phyloP scores from a whole-genome alignment of 495 filamentous ascomycete species.

The Entonaema liquescens region DNA sequence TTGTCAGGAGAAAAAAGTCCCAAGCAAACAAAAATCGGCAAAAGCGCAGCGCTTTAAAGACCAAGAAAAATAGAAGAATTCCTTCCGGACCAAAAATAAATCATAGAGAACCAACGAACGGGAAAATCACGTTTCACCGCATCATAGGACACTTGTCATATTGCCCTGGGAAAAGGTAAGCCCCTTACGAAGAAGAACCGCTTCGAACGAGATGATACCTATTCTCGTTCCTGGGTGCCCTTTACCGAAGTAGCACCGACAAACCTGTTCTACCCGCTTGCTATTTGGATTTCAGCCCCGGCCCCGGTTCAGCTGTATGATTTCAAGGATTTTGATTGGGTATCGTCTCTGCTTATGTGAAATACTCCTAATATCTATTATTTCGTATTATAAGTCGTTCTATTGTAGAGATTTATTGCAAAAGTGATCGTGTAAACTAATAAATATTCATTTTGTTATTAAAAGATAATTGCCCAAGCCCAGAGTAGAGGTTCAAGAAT shows the following conservation, averaged over 20 bases:
- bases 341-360: background rate
- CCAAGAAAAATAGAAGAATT: background rate
- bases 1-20: background rate
- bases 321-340: background rate
- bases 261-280: constrained; percentile 16
- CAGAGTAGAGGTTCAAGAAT: no score
- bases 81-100: background rate
- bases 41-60: background rate
- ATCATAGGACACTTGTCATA: constrained; percentile 35
- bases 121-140: constrained; percentile 18
- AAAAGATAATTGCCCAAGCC: no score
- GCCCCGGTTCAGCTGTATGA: background rate
- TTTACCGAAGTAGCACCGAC: constrained; percentile 40
- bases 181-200: constrained; percentile 40
- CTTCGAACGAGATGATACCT: constrained; percentile 19
- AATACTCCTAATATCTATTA: background rate
- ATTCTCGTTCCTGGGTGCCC: constrained; percentile 8
- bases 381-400: no score
- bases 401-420: no score
- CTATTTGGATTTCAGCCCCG: background rate
- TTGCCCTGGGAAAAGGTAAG: constrained; percentile 24
- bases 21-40: background rate
- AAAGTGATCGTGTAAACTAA: no score
- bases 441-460: no score
- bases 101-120: constrained; percentile 4